Evolutionary conservation across 2,329 filamentous ascomycete genomes (phyloP).

Genomic region (Malbranchea cinnamomea): DNA sequence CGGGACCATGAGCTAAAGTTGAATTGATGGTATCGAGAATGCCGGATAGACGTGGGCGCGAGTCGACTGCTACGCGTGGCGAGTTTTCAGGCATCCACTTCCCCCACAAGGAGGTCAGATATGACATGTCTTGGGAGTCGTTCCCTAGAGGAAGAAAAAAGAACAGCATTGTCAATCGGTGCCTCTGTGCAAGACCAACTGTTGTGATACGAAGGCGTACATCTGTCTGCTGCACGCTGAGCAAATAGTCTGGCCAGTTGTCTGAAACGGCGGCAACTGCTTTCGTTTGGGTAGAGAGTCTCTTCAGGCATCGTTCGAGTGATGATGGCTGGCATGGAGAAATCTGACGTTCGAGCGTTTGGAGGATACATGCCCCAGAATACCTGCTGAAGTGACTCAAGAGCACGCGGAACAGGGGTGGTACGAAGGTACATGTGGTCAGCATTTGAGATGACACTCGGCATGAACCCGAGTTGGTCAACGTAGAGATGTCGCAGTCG

Average conservation of each 20-base stretch:
- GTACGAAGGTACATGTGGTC: slow-evolving; percentile 58
- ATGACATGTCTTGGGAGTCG: slow-evolving; percentile 62
- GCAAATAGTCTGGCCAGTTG: slow-evolving; percentile 56
- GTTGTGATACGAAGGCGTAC: slow-evolving; percentile 20
- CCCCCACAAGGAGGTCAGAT: slow-evolving; percentile 60
- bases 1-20: slow-evolving; percentile 67
- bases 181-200: not conserved
- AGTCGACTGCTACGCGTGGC: slow-evolving; percentile 63
- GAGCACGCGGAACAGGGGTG: slow-evolving; percentile 58
- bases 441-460: slow-evolving; percentile 37
- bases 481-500: slow-evolving; percentile 59
- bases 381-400: slow-evolving; percentile 63
- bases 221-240: slow-evolving; percentile 53
- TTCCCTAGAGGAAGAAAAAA: slow-evolving; percentile 36
- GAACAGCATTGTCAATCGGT: slow-evolving; percentile 1
- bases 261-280: slow-evolving; percentile 57
- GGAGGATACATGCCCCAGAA: slow-evolving; percentile 62
- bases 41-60: slow-evolving; percentile 67
- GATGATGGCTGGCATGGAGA: slow-evolving; percentile 51
- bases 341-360: slow-evolving; percentile 32
- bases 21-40: slow-evolving; percentile 92
- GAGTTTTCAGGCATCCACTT: slow-evolving; percentile 70
- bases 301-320: slow-evolving; percentile 52
- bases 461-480: slow-evolving; percentile 58
- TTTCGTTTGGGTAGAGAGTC: slow-evolving; percentile 67